Base-by-base conservation (phyloP, 2,329 filamentous ascomycete species). In the Fusarium sp. region DNA sequence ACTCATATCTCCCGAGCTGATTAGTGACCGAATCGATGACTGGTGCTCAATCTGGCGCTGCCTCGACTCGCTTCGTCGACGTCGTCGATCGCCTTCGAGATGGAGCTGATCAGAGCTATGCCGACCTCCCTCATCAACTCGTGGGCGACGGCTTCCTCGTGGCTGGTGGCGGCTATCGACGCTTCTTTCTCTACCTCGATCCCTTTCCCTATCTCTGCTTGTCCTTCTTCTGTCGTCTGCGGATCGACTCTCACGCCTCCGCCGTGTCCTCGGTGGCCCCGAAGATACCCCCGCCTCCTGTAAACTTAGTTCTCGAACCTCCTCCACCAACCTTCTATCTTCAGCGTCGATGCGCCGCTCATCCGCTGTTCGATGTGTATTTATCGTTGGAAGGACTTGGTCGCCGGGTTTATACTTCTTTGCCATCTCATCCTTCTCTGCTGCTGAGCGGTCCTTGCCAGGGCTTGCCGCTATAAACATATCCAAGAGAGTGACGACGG, bases 391-490 rank as follows among this genome's bases (percentile, higher is more conserved):
- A 65, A 98, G 82, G 4, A 99, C 91, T 78, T 92, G 88, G 60
- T 98, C 95, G 7, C 95, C 95, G 2, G 90, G 92, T 75, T 88
- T 94, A 82, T 97, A 98, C 77, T 92, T 92, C 73, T 86, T 85
- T 39, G 89, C 89, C 84, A 96, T 91, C 73, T 95, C 93, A 51
- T 90, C 88, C 82, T 92, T 95, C 80, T 99, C 96, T 13, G 89
- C 87, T 0, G 88, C 87, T 0, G 90, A 87, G 79, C 92, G 93
- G 32, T 86, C 91, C 76, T 93, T 92, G 24, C 90, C 90, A 3
- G 96, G 96, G 79, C 97, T 94, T 50, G 93, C 91, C 32, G 90
- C 87, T 41, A 98, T 84, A 76, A 94, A 95, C 89, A 98, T 96
- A 63, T 98, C 96, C 68, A 99, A 85, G 51, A 98, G 86, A 5